Percentiles rank a stretch among this genome's conserved stretches.
Evolutionary conservation across 768 basidiomycete species (phyloP).

Genomic region (Rhodotorula toruloides): DNA sequence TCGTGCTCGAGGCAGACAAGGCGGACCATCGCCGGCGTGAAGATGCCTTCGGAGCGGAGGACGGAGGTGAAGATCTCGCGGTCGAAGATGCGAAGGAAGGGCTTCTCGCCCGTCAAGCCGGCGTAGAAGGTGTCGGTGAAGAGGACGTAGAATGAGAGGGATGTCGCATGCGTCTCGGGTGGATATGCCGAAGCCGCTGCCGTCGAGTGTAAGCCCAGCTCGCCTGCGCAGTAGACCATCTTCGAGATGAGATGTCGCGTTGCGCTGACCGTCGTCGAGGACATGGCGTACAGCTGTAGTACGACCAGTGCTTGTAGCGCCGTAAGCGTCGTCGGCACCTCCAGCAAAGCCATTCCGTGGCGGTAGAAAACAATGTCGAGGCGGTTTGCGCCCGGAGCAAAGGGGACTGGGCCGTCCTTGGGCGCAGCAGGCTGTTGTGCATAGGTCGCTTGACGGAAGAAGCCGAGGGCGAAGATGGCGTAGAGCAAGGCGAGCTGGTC

Average conservation of each 20-base stretch:
- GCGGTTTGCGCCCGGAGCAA: not conserved
- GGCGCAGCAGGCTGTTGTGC: not conserved
- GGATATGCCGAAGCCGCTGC: not conserved
- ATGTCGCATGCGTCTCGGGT: not conserved
- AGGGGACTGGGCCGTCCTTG: not conserved
- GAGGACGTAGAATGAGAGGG: not conserved
- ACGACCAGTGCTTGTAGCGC: slow-evolving; percentile 6
- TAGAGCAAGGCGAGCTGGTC: slow-evolving; percentile 6
- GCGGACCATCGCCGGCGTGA: slow-evolving; percentile 2
- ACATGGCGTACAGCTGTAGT: slow-evolving; percentile 7
- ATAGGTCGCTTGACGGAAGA: not conserved
- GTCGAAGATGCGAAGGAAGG: not conserved
- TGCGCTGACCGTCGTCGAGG: not conserved
- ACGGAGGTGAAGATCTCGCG: not conserved
- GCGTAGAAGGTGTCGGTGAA: slow-evolving; percentile 1
- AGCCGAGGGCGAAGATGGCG: slow-evolving; percentile 8
- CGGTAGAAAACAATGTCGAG: slow-evolving; percentile 3
- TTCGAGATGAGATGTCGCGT: not conserved
- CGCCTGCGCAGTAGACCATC: not conserved
- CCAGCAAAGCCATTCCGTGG: not conserved
- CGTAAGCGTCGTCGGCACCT: not conserved
- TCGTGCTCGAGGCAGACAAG: not conserved
- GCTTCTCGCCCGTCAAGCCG: not conserved
- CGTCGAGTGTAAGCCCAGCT: slow-evolving; percentile 5
- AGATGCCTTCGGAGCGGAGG: slow-evolving; percentile 1